Conservation (phyloP, 2,329 filamentous ascomycete species). For the Cordyceps javanica region DNA sequence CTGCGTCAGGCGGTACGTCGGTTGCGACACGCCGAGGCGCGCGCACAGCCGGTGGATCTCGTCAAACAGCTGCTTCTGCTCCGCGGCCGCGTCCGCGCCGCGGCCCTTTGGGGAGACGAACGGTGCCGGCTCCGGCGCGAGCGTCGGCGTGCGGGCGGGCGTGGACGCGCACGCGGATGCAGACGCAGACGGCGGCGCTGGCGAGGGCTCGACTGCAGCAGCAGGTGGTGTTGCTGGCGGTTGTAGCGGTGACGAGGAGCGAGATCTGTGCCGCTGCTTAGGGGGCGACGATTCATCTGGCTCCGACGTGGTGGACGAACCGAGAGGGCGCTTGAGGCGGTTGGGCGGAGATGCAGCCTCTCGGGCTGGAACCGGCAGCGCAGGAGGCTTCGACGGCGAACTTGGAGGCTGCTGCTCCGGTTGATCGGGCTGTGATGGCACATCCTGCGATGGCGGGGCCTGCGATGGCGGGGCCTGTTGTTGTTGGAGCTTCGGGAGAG, state of each 20-base stretch:
- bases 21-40: slow-evolving; percentile 26
- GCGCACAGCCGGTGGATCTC: slow-evolving; percentile 28
- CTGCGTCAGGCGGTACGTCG: slow-evolving; percentile 27
- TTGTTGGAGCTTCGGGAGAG: not conserved
- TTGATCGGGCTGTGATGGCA: not conserved
- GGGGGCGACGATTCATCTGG: not conserved
- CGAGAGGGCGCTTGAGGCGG: not conserved
- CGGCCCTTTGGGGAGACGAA: not conserved
- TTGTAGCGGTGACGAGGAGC: not conserved
- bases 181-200: not conserved
- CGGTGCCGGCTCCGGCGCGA: not conserved
- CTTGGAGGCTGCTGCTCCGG: not conserved
- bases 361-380: not conserved
- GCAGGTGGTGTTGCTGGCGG: not conserved
- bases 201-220: not conserved
- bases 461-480: not conserved
- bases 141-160: too few species aligned
- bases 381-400: too few species aligned
- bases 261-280: not conserved
- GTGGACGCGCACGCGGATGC: too few species aligned
- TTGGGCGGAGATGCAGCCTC: not conserved
- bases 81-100: slow-evolving; percentile 7
- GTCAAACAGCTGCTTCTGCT: slow-evolving; percentile 17
- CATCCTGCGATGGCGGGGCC: not conserved
- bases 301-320: not conserved